Evolutionary conservation across 805 yeast species (phyloP).

Genomic region (Candida ipomoeae): DNA sequence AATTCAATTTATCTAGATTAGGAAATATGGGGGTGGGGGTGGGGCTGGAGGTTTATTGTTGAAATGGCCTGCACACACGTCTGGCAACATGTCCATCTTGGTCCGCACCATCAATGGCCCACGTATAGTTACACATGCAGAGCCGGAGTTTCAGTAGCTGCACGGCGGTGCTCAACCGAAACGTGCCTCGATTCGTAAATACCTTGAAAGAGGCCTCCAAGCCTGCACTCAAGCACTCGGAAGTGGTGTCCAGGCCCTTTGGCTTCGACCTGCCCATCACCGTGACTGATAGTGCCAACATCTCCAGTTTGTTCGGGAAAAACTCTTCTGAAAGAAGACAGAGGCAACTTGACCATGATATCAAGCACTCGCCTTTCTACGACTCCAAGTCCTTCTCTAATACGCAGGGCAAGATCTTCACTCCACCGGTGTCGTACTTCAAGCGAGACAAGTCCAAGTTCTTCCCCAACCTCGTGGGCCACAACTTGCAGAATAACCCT

Average conservation of each 20-base stretch:
- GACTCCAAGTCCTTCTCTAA: constrained; percentile 44
- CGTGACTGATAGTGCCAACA: constrained; percentile 15
- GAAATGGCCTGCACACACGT: neutral
- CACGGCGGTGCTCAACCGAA: constrained; percentile 7
- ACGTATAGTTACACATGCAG: neutral
- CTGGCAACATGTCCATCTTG: neutral
- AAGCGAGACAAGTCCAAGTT: constrained; percentile 65
- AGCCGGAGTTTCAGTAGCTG: constrained; percentile 10
- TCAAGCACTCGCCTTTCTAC: constrained; percentile 41
- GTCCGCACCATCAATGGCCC: neutral
- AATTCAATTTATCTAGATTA: too few species aligned
- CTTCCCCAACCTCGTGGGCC: constrained; percentile 75
- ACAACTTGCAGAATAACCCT: constrained; percentile 40
- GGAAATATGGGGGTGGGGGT: too few species aligned
- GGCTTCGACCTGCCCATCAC: constrained; percentile 28
- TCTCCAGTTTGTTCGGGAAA: constrained; percentile 24
- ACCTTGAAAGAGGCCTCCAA: constrained; percentile 36
- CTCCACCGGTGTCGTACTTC: constrained; percentile 78
- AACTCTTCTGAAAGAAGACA: constrained; percentile 38
- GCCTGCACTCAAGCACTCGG: constrained; percentile 34
- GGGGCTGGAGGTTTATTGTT: neutral
- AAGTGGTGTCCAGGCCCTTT: constrained; percentile 32
- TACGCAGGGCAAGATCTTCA: constrained; percentile 81
- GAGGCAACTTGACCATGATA: constrained; percentile 37
- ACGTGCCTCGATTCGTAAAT: constrained; percentile 32